Conservation (phyloP, 768 basidiomycete species). For the Piloderma croceum region DNA sequence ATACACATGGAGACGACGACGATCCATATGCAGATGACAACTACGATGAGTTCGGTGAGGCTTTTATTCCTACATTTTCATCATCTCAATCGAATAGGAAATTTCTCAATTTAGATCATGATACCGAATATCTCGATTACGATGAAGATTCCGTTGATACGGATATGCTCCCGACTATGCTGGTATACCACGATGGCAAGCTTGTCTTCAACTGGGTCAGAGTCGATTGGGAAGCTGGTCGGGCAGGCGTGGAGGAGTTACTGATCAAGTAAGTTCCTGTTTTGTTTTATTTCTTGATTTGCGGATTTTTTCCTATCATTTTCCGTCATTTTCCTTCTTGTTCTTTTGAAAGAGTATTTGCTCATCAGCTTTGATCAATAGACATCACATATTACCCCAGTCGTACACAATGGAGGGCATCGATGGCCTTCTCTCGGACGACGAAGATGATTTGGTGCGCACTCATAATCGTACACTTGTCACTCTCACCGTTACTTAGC, state of each 20-base stretch:
- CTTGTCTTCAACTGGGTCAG: conserved; percentile 88
- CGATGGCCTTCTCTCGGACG: background rate
- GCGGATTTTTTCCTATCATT: background rate
- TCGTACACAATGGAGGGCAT: background rate
- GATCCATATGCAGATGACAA: conserved; percentile 41
- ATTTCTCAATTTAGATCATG: too few relatives aligned
- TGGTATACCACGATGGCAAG: conserved; percentile 74
- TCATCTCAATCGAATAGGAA: too few relatives aligned
- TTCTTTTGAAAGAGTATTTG: background rate
- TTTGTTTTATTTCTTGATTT: conserved; percentile 3
- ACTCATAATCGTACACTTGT: too few relatives aligned
- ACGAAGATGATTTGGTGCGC: background rate
- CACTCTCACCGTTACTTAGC: too few relatives aligned
- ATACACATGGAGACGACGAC: conserved; percentile 36
- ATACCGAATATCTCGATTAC: conserved; percentile 32
- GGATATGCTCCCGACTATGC: conserved; percentile 73
- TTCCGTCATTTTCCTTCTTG: background rate
- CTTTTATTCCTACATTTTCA: too few relatives aligned
- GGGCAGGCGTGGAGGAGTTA: conserved; percentile 62
- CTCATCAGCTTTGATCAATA: too few relatives aligned
- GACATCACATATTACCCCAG: background rate
- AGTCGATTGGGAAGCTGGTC: conserved; percentile 79
- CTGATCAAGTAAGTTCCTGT: conserved; percentile 49
- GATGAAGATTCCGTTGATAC: conserved; percentile 65
- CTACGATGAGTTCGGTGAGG: too few relatives aligned